Conservation (phyloP, 164 flowering plant genomes). For the Cinnamomum micranthum region DNA sequence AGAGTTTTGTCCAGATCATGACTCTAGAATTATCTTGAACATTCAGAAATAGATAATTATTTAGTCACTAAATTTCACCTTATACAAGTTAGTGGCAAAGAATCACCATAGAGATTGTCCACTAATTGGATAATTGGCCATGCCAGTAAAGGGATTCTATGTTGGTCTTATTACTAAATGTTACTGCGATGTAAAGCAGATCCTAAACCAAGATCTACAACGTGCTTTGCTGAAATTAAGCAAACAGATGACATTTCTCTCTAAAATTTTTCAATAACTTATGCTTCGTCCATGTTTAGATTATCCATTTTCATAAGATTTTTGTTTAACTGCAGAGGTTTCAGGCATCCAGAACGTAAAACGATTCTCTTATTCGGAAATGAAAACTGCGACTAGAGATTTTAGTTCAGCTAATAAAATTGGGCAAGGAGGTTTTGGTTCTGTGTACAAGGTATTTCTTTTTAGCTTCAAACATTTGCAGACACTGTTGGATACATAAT, state of each 20-base stretch:
- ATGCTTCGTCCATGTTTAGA: neutral
- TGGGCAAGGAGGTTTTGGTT: slow-evolving; percentile 93
- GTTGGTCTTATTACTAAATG: neutral
- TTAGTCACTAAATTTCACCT: neutral
- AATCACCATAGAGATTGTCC: neutral
- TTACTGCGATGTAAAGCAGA: neutral
- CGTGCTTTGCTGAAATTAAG: neutral
- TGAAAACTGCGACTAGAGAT: slow-evolving; percentile 63
- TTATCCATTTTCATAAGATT: too few relatives aligned
- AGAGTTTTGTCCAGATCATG: neutral
- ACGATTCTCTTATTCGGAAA: slow-evolving; percentile 51
- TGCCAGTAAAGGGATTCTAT: neutral
- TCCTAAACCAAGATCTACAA: neutral
- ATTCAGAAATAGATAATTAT: neutral
- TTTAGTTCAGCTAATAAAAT: slow-evolving; percentile 71
- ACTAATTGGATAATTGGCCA: neutral
- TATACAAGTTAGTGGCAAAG: neutral
- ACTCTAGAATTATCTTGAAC: neutral
- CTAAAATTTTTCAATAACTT: neutral
- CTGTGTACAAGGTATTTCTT: slow-evolving; percentile 73
- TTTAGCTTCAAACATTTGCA: neutral
- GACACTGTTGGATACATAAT: neutral
- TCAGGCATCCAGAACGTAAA: slow-evolving; percentile 42
- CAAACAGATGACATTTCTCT: neutral
- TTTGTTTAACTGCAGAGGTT: slow-evolving; percentile 36